Base-by-base conservation (phyloP, 1,284 basidiomycete genomes). In the Papiliotrema nemorosa region DNA sequence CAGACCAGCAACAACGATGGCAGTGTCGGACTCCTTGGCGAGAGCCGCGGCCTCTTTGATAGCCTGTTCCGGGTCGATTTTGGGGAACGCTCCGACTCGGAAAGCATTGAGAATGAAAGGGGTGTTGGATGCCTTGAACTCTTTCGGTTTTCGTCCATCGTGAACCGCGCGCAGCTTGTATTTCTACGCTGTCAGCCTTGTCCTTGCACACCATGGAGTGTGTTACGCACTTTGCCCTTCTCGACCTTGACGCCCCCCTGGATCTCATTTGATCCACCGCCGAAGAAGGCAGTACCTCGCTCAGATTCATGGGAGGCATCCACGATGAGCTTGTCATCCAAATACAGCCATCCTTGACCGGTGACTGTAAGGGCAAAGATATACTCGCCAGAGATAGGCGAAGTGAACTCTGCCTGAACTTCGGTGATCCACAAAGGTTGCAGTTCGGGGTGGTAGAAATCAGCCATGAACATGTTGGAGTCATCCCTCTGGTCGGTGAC, bases 31-130 rank as follows among this genome's bases (percentile, higher is more conserved):
- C 10, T 74, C 66, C 24, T 77, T 73, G 0, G 85, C 86, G 31
- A 85, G 69, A n/a, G 74, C 69, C 10, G 81, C 81, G 0, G 86
- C 85, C 16, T 80, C 78, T 31, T 29, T 69, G 22, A 87, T 80
- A 0, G 82, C 81, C 44, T 78, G 60, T n/a, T 83, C 81, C 1
- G 77, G 70, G 52, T 84, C 77, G 52, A 84, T 80, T 54, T 81
- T 82, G 62, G 82, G 79, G 59, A 80, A 79, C 1, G 84, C 84
- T 27, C 85, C 84, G 2, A 86, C 69, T n/a, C 84, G 79, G 25
- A 65, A 43, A 41, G 47, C 63, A 27, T 31, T 41, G 44, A 48
- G 44, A 20, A 21, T 6, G 25, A 57, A 44, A 14, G 57, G 54
- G 1, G 52, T 55, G 34, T 38, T 49, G n/a, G 20, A 42, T 12